phyloP scores from a whole-genome alignment of 2,329 filamentous ascomycete species.

The Phyllosticta citrichinensis region DNA sequence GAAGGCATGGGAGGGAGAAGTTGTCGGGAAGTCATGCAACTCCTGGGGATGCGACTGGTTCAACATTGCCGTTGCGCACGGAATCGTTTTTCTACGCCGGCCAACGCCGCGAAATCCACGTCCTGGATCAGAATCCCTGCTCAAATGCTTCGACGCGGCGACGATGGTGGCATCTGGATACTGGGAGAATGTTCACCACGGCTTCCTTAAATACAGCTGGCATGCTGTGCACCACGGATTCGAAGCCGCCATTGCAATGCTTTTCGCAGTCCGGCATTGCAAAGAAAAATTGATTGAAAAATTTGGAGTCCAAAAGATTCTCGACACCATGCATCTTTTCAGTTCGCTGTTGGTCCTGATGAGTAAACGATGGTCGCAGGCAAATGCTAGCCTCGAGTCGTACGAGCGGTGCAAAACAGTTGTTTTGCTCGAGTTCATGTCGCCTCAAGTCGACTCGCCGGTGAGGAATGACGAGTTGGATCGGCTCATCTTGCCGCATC shows the following conservation, averaged over 20 bases:
- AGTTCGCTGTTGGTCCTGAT: constrained; percentile 7
- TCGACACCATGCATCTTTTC: constrained; percentile 6
- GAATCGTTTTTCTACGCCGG: constrained; percentile 6
- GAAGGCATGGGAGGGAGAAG: neutral
- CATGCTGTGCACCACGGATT: constrained; percentile 9
- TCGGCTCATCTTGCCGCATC: constrained; percentile 8
- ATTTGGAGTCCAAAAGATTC: constrained; percentile 1
- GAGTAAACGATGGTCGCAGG: constrained; percentile 8
- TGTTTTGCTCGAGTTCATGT: constrained; percentile 6
- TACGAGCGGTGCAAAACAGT: constrained; percentile 8
- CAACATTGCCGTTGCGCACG: constrained; percentile 4
- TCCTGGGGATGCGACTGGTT: constrained; percentile 1
- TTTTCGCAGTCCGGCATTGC: constrained; percentile 8
- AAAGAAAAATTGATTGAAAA: constrained; percentile 4
- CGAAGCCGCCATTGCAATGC: constrained; percentile 7
- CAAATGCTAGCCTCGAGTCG: constrained; percentile 5
- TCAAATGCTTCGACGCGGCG: constrained; percentile 8
- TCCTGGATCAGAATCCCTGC: neutral
- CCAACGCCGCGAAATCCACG: constrained; percentile 4
- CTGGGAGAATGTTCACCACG: constrained; percentile 1
- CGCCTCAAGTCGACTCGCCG: neutral
- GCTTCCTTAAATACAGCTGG: constrained; percentile 8
- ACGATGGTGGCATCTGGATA: constrained; percentile 5
- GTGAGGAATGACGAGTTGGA: constrained; percentile 8
- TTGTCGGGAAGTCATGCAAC: neutral